Percentiles rank a stretch among this genome's conserved stretches.
These are phyloP conservation scores for Fusarium tanahbumbuense DNA, from an alignment of 2,329 filamentous ascomycete genomes.

Conservation along the genomic window DNA sequence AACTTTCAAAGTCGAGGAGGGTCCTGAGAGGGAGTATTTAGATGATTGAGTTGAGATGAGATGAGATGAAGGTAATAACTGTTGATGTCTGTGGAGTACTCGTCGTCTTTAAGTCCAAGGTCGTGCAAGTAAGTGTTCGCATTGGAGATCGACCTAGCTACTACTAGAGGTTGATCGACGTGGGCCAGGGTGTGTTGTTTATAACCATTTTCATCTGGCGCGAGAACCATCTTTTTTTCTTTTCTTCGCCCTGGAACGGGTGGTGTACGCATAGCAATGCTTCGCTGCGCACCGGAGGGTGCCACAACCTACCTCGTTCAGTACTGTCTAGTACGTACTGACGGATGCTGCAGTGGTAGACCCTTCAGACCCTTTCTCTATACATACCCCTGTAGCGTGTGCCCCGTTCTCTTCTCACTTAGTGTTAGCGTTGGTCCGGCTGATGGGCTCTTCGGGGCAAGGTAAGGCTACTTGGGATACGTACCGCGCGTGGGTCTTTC, in stretches of 20 bases:
- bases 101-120: constrained; percentile 35
- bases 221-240: constrained; percentile 27
- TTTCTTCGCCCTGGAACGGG: constrained; percentile 16
- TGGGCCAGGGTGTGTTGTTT: constrained; percentile 39
- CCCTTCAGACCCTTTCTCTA: constrained; percentile 18
- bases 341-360: constrained; percentile 4
- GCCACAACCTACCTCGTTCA: not conserved
- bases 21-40: constrained; percentile 38
- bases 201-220: constrained; percentile 36
- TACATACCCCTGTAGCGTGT: constrained; percentile 8
- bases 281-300: not conserved
- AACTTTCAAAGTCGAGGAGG: constrained; percentile 15
- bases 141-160: constrained; percentile 45
- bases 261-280: constrained; percentile 13
- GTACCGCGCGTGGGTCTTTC: constrained; percentile 17
- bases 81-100: constrained; percentile 42
- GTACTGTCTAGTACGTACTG: not conserved
- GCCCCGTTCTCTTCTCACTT: constrained; percentile 3
- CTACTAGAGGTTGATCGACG: constrained; percentile 43
- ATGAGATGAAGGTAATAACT: constrained; percentile 33
- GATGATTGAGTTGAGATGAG: constrained; percentile 29
- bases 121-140: constrained; percentile 45
- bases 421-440: constrained; percentile 23
- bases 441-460: constrained; percentile 15
- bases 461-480: constrained; percentile 10